A percentile compares a stretch with the other conserved stretches of the same genome.
Evolutionary conservation across 2,329 filamentous ascomycete genomes (phyloP).

Genomic region (Penicillium sp.): DNA sequence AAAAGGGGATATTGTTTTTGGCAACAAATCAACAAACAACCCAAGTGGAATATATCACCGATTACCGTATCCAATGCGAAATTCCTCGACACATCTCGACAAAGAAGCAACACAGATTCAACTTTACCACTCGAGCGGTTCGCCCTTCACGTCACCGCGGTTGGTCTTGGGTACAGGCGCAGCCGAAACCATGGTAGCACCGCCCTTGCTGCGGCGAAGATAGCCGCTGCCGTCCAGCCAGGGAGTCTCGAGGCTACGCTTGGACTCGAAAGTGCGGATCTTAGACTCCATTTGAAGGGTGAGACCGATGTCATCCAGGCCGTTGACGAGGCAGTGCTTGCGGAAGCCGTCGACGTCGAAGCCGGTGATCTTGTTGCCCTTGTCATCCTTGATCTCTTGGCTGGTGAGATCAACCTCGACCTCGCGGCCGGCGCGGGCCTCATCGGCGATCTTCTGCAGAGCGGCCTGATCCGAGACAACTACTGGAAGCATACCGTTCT

Average conservation of each 20-base stretch:
- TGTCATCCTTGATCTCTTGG: slow-evolving; percentile 71
- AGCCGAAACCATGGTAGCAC: slow-evolving; percentile 56
- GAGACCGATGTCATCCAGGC: slow-evolving; percentile 89
- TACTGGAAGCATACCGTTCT: slow-evolving; percentile 97
- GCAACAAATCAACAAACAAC: slow-evolving; percentile 10
- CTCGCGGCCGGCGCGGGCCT: slow-evolving; percentile 73
- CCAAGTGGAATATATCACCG: slow-evolving; percentile 6
- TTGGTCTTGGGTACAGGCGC: slow-evolving; percentile 80
- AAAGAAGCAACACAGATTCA: slow-evolving; percentile 6
- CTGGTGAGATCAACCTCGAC: slow-evolving; percentile 83
- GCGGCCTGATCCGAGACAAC: slow-evolving; percentile 61
- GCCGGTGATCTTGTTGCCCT: slow-evolving; percentile 64
- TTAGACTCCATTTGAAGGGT: slow-evolving; percentile 90
- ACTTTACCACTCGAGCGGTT: slow-evolving; percentile 80
- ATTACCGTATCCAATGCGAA: slow-evolving; percentile 11
- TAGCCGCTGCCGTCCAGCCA: slow-evolving; percentile 89
- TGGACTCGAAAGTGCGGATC: slow-evolving; percentile 75
- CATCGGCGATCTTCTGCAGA: slow-evolving; percentile 65
- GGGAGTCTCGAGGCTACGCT: slow-evolving; percentile 69
- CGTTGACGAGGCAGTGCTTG: slow-evolving; percentile 89
- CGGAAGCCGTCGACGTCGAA: slow-evolving; percentile 92
- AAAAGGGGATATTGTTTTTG: slow-evolving; percentile 20
- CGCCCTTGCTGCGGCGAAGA: slow-evolving; percentile 54
- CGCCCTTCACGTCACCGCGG: slow-evolving; percentile 71
- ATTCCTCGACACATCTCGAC: slow-evolving; percentile 6